phyloP scores from a whole-genome alignment of 2,329 filamentous ascomycete species.

The Beauveria sp. region DNA sequence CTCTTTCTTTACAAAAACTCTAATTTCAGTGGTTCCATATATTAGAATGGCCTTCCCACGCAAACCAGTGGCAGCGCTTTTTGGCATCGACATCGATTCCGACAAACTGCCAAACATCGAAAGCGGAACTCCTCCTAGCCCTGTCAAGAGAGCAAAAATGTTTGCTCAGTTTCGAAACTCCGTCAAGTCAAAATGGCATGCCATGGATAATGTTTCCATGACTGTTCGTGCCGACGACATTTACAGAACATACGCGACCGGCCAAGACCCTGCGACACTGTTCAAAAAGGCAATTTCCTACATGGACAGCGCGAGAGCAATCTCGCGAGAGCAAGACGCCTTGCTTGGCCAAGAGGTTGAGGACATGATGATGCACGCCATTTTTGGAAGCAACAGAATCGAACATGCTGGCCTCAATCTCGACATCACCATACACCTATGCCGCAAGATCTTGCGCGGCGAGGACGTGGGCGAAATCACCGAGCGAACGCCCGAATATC shows the following conservation, averaged over 20 bases:
- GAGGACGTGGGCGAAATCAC: slow-evolving; percentile 7
- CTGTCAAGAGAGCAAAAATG: too few relatives aligned
- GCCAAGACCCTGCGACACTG: neutral
- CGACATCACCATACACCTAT: slow-evolving; percentile 15
- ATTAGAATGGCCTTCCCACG: too few relatives aligned
- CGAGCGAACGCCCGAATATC: neutral
- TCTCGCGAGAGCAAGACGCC: neutral
- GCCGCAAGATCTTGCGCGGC: slow-evolving; percentile 12
- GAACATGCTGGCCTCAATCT: slow-evolving; percentile 16
- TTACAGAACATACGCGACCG: neutral
- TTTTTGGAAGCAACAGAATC: slow-evolving; percentile 21
- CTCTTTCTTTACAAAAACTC: too few relatives aligned
- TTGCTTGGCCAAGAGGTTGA: slow-evolving; percentile 8
- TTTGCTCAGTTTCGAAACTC: too few relatives aligned
- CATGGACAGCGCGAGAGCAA: neutral
- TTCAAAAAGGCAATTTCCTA: neutral
- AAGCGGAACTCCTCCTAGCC: too few relatives aligned
- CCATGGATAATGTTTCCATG: neutral
- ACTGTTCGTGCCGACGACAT: neutral
- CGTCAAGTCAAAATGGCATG: too few relatives aligned
- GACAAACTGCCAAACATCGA: too few relatives aligned
- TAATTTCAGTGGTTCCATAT: too few relatives aligned
- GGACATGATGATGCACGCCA: slow-evolving; percentile 15
- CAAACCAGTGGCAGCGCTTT: too few relatives aligned
- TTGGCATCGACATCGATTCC: too few relatives aligned